Evolutionary conservation across 2,329 filamentous ascomycete species (phyloP).

Genomic region (Cyclaneusma minus): DNA sequence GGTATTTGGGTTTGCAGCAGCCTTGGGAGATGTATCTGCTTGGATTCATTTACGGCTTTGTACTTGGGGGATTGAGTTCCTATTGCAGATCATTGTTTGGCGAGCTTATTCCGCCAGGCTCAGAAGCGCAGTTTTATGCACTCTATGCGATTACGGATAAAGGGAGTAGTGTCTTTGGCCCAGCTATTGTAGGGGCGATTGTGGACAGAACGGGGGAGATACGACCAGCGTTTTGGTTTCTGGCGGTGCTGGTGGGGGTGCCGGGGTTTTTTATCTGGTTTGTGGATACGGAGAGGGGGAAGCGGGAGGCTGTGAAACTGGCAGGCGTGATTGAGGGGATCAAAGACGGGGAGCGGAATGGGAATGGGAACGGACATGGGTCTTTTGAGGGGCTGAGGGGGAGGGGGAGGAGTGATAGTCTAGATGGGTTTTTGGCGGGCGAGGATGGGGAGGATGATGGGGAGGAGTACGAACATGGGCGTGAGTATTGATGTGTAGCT

Average conservation of each 20-base stretch:
- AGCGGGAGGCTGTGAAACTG: constrained; percentile 48
- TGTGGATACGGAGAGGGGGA: constrained; percentile 71
- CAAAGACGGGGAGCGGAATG: constrained; percentile 14
- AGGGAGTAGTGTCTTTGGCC: constrained; percentile 84
- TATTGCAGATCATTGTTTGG: constrained; percentile 90
- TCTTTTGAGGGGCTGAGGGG: too few species aligned
- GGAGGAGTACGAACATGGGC: too few species aligned
- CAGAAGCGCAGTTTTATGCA: constrained; percentile 90
- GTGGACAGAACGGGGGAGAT: constrained; percentile 74
- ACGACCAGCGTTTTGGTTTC: constrained; percentile 79
- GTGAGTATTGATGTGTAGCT: too few species aligned
- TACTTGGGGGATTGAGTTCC: constrained; percentile 79
- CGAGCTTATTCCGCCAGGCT: constrained; percentile 85
- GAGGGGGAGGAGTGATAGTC: too few species aligned
- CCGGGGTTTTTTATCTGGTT: constrained; percentile 74
- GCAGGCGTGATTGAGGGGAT: constrained; percentile 43
- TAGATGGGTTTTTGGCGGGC: too few species aligned
- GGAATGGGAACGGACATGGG: constrained; percentile 1
- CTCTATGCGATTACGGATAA: constrained; percentile 97
- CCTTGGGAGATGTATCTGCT: constrained; percentile 95
- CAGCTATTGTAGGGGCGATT: constrained; percentile 83
- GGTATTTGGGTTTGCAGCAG: constrained; percentile 74
- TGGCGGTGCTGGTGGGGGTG: constrained; percentile 69
- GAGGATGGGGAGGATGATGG: too few species aligned
- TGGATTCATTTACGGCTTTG: constrained; percentile 80